Evolutionary conservation across 2,329 filamentous ascomycete species (phyloP).

Genomic region (Alternaria panax): DNA sequence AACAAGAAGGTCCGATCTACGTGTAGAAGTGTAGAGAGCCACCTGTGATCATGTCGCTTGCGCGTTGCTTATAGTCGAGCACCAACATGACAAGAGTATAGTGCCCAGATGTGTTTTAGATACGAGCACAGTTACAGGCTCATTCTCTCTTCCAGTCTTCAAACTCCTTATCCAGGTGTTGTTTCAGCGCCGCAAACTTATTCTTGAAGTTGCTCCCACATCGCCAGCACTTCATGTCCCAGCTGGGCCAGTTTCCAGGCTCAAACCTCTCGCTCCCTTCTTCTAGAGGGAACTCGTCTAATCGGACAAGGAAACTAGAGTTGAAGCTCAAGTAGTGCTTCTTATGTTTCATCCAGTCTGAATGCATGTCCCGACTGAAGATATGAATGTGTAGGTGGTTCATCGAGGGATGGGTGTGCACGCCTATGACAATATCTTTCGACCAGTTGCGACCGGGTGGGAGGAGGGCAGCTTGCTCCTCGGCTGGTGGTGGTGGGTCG

Average conservation of each 20-base stretch:
- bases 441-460: slow-evolving; percentile 81
- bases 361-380: slow-evolving; percentile 79
- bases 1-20: background rate
- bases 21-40: background rate
- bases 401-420: slow-evolving; percentile 92
- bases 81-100: background rate
- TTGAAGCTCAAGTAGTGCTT: slow-evolving; percentile 95
- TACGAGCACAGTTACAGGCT: background rate
- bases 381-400: slow-evolving; percentile 90
- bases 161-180: slow-evolving; percentile 78
- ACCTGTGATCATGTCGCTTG: background rate
- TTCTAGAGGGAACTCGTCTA: slow-evolving; percentile 81
- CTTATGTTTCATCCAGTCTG: slow-evolving; percentile 73
- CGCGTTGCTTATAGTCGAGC: background rate
- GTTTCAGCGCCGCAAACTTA: slow-evolving; percentile 75
- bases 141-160: slow-evolving; percentile 69
- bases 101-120: background rate
- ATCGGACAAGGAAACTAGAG: slow-evolving; percentile 79
- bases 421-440: slow-evolving; percentile 75
- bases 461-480: slow-evolving; percentile 51
- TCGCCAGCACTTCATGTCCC: slow-evolving; percentile 82
- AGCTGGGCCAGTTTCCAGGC: slow-evolving; percentile 66
- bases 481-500: slow-evolving; percentile 38
- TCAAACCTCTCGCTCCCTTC: slow-evolving; percentile 69
- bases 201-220: slow-evolving; percentile 78